phyloP scores from a whole-genome alignment of 2,329 filamentous ascomycete genomes.

The Aspergillus sojae region DNA sequence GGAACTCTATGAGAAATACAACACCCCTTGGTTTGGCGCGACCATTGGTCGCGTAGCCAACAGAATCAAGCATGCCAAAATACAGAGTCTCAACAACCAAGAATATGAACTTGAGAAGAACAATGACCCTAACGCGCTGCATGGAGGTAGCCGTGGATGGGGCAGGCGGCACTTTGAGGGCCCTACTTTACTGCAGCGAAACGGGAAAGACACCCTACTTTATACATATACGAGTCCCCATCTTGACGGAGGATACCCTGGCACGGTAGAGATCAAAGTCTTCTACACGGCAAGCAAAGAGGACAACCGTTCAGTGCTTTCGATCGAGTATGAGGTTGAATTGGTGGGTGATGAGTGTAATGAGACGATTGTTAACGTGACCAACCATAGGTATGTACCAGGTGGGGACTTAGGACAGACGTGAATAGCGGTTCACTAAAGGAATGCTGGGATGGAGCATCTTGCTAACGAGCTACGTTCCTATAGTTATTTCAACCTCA shows the following conservation, averaged over 20 bases:
- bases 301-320: slow-evolving; percentile 68
- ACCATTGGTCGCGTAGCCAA: slow-evolving; percentile 87
- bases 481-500: slow-evolving; percentile 69
- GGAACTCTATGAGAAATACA: slow-evolving; percentile 74
- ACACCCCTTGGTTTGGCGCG: slow-evolving; percentile 82
- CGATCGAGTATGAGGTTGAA: slow-evolving; percentile 87
- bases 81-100: slow-evolving; percentile 71
- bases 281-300: slow-evolving; percentile 78
- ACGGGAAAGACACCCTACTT: slow-evolving; percentile 67
- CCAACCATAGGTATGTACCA: slow-evolving; percentile 77
- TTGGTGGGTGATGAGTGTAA: slow-evolving; percentile 73
- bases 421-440: neutral
- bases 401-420: neutral
- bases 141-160: slow-evolving; percentile 74
- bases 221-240: slow-evolving; percentile 71
- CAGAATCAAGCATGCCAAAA: slow-evolving; percentile 71
- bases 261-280: slow-evolving; percentile 75
- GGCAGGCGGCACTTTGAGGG: slow-evolving; percentile 39
- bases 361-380: slow-evolving; percentile 92
- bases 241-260: slow-evolving; percentile 88
- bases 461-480: neutral
- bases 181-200: slow-evolving; percentile 59
- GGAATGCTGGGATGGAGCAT: neutral
- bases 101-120: slow-evolving; percentile 73
- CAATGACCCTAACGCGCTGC: slow-evolving; percentile 74